Conservation (phyloP, 345 rosid genomes). For the Eucalyptus curtisii region DNA sequence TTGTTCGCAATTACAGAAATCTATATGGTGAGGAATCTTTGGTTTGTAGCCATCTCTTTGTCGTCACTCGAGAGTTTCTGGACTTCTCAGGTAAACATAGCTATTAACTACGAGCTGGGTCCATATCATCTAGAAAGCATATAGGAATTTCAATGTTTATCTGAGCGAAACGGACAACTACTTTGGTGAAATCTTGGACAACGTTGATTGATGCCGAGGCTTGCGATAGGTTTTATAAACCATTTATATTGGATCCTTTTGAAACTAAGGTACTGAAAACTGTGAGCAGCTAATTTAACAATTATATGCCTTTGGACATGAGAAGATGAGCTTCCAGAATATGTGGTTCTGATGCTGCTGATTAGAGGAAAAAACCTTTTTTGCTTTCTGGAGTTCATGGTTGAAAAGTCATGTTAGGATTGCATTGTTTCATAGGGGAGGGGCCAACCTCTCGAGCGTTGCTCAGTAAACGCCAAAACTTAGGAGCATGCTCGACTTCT, state of each 20-base stretch:
- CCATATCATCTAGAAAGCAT: neutral
- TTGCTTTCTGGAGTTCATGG: neutral
- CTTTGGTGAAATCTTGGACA: neutral
- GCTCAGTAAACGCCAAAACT: neutral
- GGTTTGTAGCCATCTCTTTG: neutral
- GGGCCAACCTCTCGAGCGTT: neutral
- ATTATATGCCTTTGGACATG: neutral
- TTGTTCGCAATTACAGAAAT: neutral
- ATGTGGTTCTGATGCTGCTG: neutral
- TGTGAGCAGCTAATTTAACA: neutral
- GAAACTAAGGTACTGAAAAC: neutral
- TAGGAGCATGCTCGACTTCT: neutral
- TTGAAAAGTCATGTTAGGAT: neutral
- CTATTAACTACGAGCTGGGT: neutral
- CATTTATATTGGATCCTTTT: neutral
- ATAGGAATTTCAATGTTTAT: neutral
- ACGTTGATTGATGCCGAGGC: neutral
- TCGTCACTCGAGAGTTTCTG: neutral
- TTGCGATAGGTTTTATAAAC: neutral
- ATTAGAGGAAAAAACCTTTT: neutral
- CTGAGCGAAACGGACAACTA: neutral
- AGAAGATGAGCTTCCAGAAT: neutral
- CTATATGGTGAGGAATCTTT: neutral
- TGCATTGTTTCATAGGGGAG: neutral
- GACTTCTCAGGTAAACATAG: neutral